Percentiles rank a stretch among this genome's conserved stretches.
Conservation (phyloP, 805 yeast species). For the Candida germanica region DNA sequence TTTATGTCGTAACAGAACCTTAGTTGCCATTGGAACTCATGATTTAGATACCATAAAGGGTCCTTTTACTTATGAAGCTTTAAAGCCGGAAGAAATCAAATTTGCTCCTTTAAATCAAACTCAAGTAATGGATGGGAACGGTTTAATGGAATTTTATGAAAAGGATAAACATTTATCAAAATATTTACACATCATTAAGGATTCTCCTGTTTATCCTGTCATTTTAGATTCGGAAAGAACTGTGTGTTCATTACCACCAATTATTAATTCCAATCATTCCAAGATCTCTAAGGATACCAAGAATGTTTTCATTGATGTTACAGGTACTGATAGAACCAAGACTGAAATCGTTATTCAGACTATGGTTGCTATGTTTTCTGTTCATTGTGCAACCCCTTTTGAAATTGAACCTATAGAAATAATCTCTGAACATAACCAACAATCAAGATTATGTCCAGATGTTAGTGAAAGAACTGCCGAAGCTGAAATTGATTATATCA, state of each 20-base stretch:
- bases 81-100: slow-evolving; percentile 70
- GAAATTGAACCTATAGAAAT: slow-evolving; percentile 87
- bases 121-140: slow-evolving; percentile 66
- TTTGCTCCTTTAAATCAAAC: slow-evolving; percentile 76
- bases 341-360: slow-evolving; percentile 90
- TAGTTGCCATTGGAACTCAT: slow-evolving; percentile 98
- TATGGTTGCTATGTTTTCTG: slow-evolving; percentile 92
- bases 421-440: slow-evolving; percentile 73
- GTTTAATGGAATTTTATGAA: slow-evolving; percentile 85
- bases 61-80: slow-evolving; percentile 86
- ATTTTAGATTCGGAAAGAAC: slow-evolving; percentile 72
- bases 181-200: slow-evolving; percentile 81
- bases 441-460: slow-evolving; percentile 74
- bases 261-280: slow-evolving; percentile 88
- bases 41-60: slow-evolving; percentile 78
- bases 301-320: slow-evolving; percentile 88
- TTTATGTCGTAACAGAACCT: slow-evolving; percentile 93
- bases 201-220: slow-evolving; percentile 88
- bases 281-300: slow-evolving; percentile 82
- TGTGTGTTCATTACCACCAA: slow-evolving; percentile 94
- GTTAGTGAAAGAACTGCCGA: slow-evolving; percentile 62
- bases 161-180: slow-evolving; percentile 87
- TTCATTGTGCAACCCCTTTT: slow-evolving; percentile 78
- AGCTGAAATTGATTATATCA: slow-evolving; percentile 81
- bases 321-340: slow-evolving; percentile 94